Evolutionary conservation across 495 filamentous ascomycete genomes (phyloP), one percentile per base, ranked within the genome.

Genomic region (Cercophora newfieldiana): DNA sequence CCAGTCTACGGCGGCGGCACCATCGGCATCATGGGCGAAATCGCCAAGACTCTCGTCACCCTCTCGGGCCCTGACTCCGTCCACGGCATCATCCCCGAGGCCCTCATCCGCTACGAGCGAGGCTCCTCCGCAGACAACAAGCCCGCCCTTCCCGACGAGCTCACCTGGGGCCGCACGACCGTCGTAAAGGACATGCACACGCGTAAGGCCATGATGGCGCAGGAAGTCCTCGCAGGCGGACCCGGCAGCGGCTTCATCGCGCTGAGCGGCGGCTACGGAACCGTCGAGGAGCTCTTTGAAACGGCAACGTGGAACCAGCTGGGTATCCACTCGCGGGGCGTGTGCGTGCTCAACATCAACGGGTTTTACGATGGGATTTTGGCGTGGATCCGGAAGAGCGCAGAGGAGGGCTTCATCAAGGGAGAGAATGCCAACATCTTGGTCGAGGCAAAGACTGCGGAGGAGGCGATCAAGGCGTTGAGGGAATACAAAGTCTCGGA

Each of bases 261-360:
- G 25, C 79, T 99, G 71, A 88, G 86, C 58, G 95, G 95, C 21
- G 95, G 95, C 0, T 98, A 93, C 77, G 95, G 95, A 12, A 98
- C 96, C 7, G 82, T 98, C 73, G 95, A 99, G 79, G 95, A 99
- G 82, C 80, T 98, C 61, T 94, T 97, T 81, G 95, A 99, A 84
- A 90, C 96, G 62, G 90, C 89, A 30, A 98, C 95, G 14, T 99
- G 95, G 95, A 98, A 97, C 77, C 95, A 97, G 79, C 77, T 99
- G 63, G 95, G 96, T 0, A 99, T 99, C 66, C 95, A 99, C 76
- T 85, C 83, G 63, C 84, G 86, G 65, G 91, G 90, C 0, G 86
- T 99, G 54, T 87, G 93, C 50, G 77, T 97, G 67, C 83, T 90
- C 49, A 98, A 98, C 77, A 83, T 94, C 29, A 88, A 92, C 59